phyloP scores from a whole-genome alignment of 2,329 filamentous ascomycete genomes.

The Pseudogymnoascus sp. region DNA sequence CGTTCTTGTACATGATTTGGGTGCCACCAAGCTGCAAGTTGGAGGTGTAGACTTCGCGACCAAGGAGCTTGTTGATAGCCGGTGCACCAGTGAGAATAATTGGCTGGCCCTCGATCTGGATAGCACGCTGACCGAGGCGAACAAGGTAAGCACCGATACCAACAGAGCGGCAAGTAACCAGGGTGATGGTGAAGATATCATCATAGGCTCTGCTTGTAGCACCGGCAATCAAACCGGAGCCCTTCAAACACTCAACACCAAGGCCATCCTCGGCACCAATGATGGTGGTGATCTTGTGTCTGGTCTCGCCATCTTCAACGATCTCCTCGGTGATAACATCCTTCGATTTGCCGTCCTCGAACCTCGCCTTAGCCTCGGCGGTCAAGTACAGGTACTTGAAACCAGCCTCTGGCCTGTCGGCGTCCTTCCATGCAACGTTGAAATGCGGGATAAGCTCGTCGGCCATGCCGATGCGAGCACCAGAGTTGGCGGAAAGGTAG shows the following conservation, averaged over 20 bases:
- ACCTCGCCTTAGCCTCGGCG: conserved; percentile 74
- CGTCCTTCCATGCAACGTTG: conserved; percentile 92
- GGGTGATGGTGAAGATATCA: conserved; percentile 95
- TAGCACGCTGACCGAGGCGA: conserved; percentile 93
- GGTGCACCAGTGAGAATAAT: conserved; percentile 97
- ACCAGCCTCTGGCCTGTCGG: conserved; percentile 68
- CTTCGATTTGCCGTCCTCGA: conserved; percentile 67
- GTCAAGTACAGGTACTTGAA: conserved; percentile 98
- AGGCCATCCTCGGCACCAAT: conserved; percentile 91
- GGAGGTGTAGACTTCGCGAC: conserved; percentile 96
- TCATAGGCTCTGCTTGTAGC: conserved; percentile 95
- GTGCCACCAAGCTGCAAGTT: conserved; percentile 98
- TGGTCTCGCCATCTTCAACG: conserved; percentile 76
- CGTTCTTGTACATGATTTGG: conserved; percentile 99
- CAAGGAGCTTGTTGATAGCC: conserved; percentile 95
- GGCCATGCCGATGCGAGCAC: conserved; percentile 92
- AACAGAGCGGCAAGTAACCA: conserved; percentile 96
- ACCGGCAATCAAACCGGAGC: conserved; percentile 95
- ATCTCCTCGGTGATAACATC: conserved; percentile 84
- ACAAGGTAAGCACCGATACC: conserved; percentile 99
- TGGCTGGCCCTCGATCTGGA: conserved; percentile 97
- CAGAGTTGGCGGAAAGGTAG: conserved; percentile 97
- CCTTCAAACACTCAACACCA: conserved; percentile 93
- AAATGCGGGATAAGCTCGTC: conserved; percentile 96
- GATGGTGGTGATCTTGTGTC: conserved; percentile 90